A percentile compares a stretch with the other conserved stretches of the same genome.
Conservation (phyloP, 345 rosid species). For the Bruguiera parviflora region DNA sequence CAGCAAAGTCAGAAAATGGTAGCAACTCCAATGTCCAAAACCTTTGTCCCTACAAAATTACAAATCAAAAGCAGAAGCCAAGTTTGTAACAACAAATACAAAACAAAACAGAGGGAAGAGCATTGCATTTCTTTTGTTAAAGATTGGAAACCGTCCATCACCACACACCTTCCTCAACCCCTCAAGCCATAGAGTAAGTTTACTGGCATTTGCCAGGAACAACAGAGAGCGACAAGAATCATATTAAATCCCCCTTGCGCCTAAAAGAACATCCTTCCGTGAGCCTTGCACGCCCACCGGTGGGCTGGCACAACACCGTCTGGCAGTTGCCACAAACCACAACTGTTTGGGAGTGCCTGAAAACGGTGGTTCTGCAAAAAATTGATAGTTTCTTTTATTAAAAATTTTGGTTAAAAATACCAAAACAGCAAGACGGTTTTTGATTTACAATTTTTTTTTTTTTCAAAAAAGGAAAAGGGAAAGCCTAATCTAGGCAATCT, state of each 20-base stretch:
- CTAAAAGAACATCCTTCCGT: conserved; percentile 20
- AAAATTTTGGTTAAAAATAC: background rate
- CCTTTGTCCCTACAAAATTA: no score
- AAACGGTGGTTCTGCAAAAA: conserved; percentile 15
- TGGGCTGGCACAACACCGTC: conserved; percentile 21
- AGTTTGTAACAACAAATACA: no score
- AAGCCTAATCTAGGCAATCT: background rate
- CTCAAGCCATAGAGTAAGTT: background rate
- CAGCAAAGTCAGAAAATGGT: no score
- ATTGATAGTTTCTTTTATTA: background rate
- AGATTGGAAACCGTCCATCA: no score
- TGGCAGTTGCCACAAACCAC: conserved; percentile 23
- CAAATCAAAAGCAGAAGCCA: no score
- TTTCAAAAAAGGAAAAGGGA: no score
- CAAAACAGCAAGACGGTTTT: no score
- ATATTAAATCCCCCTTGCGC: conserved; percentile 11
- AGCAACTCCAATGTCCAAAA: no score
- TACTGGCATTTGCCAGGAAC: background rate
- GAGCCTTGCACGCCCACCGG: conserved; percentile 19
- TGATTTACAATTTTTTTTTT: no score
- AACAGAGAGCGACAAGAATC: background rate
- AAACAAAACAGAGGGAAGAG: no score
- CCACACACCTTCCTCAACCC: background rate
- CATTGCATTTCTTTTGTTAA: no score
- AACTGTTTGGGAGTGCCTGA: conserved; percentile 20